Conservation (phyloP, 2,329 filamentous ascomycete genomes). For the Hypocreales sp. region DNA sequence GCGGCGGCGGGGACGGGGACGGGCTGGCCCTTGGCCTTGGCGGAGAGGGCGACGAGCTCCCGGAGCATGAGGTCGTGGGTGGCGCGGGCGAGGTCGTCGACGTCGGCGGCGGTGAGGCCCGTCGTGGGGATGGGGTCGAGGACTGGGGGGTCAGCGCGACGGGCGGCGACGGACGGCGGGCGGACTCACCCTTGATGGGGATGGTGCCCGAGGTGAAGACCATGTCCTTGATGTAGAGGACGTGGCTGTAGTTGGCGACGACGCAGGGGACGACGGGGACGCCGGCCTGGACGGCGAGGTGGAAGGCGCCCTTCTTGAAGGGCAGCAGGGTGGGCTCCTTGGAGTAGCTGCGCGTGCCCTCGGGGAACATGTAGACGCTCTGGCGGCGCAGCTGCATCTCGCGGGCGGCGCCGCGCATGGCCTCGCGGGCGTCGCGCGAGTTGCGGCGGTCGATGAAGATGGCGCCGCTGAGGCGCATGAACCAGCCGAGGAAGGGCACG, state of each 20-base stretch:
- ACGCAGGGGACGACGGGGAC: conserved; percentile 85
- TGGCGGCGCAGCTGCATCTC: conserved; percentile 61
- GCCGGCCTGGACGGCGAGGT: conserved; percentile 83
- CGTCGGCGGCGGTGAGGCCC: conserved; percentile 57
- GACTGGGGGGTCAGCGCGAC: conserved; percentile 29
- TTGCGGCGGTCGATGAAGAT: conserved; percentile 94
- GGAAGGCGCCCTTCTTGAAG: conserved; percentile 99
- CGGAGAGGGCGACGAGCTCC: conserved; percentile 40
- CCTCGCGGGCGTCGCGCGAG: conserved; percentile 63
- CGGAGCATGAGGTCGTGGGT: conserved; percentile 64
- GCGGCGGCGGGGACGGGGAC: conserved; percentile 15
- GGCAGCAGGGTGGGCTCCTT: conserved; percentile 67
- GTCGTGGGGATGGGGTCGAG: conserved; percentile 67
- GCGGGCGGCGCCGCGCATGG: conserved; percentile 68
- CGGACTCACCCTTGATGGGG: conserved; percentile 54
- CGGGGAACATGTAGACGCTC: conserved; percentile 76
- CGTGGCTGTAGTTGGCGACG: conserved; percentile 62
- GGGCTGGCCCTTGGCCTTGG: conserved; percentile 28
- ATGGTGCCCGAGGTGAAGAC: conserved; percentile 56
- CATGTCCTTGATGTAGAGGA: conserved; percentile 48
- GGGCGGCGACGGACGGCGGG: not conserved
- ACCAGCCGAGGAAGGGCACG: conserved; percentile 83
- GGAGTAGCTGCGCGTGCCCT: conserved; percentile 85
- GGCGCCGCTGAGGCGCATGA: conserved; percentile 74
- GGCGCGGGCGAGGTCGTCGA: conserved; percentile 53